Evolutionary conservation across 768 basidiomycete species (phyloP), one percentile per base, ranked within the genome.

Genomic region (Mycena floridula): DNA sequence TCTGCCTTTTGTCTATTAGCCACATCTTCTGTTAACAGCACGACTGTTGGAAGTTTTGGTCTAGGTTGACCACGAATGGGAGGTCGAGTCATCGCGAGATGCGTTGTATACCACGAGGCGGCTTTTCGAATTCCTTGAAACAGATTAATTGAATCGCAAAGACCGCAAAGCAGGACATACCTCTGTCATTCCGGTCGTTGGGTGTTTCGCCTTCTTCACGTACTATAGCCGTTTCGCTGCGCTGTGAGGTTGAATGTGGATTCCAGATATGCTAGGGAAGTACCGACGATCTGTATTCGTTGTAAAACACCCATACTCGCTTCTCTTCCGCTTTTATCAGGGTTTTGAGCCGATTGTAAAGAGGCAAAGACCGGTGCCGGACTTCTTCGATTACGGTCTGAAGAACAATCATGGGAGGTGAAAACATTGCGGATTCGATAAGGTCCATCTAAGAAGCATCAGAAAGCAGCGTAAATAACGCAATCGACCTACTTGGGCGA

Each of bases 371-470:
- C 16, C 96, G 77, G 60, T 98, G 96, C 46, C 95, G 77, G 47
- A 97, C 92, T 79, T 99, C 96, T 52, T 96, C 89, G 42, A 98
- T 70, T 2, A 97, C 94, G 0, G 95, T 99, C 64, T 98, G 95
- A 2, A 96, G 77, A 20, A 99, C 69, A 44, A 99, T 83, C 43
- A 97, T 81, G 0, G 94, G 91, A 1, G 85, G 70, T 0, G 66
- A 74, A 54, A 94, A 89, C 1, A 81, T 67, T 2, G 74, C 66
- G 0, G 87, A 89, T 60, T 92, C 88, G 28, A 98, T 70, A 42
- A 98, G 72, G 64, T 99, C 96, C 88, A 98, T 97, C 89, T 96
- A 54, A 12, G 20, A 42, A 26, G 21, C 4, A 40, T 42, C n/a
- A 45, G 23, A 22, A 36, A 42, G 5, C 40, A 18, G 21, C 54